Base-by-base conservation (phyloP, 441 rosid species). In the Theobroma grandiflorum region DNA sequence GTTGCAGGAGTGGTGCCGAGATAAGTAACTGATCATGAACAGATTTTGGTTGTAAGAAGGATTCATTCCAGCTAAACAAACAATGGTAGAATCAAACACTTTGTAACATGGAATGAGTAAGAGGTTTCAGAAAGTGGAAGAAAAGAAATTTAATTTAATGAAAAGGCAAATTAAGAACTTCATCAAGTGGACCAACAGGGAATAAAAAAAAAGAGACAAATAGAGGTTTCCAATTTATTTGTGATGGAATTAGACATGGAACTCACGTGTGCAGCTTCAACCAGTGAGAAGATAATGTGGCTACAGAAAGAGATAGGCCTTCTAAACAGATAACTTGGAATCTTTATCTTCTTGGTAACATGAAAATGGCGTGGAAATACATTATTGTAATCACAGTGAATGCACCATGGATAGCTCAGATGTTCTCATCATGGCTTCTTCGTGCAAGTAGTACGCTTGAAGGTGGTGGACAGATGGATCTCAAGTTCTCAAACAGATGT, bases 1-100 rank as follows among this genome's bases (percentile, higher is more conserved):
- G 64, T 80, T 70, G 79, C 70, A 62, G 20, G 52, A 75, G 66
- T 42, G 52, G 18, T 67, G 74, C 40, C 37, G 4, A 59, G 37
- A 22, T 22, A 26, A 26, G 33, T 8, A 22, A 10, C 5, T 59
- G 65, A 10, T 10, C 35, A 59, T 59, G 37, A 59, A 26, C 3
- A 22, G 9, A 6, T 59, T 26, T 26, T 26, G 31, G 1, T 26
- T 26, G 31, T 26, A 26, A 26, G 31, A 26, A 26, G 31, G 31
- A 26, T 26, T 26, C 31, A 26, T 26, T 1, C 31, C 31, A 26
- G 31, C 31, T 26, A 26, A 26, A 26, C 31, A 26, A 26, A 26
- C 31, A 26, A 45, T 58, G 35, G 35, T 58, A 8, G 35, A 58
- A 31, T 12, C 38, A 26, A 61, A 11, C 40, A 7, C 3, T 20